phyloP scores from a whole-genome alignment of 768 basidiomycete species.

The Calocybe gangraenosa region DNA sequence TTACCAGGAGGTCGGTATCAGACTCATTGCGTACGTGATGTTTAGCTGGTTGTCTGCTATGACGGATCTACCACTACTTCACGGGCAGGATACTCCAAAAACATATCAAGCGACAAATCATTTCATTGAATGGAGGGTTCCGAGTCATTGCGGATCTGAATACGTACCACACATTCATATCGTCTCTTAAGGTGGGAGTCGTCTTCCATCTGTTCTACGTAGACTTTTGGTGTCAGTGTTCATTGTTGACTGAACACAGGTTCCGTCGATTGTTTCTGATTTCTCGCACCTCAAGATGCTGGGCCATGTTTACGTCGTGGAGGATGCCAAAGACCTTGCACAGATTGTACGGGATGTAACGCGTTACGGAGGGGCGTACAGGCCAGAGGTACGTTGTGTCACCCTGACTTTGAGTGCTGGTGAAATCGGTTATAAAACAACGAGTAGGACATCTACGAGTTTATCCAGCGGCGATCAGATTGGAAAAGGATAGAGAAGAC shows the following conservation, averaged over 20 bases:
- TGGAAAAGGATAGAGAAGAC: constrained; percentile 99
- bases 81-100: constrained; percentile 85
- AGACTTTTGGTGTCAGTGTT: too few species aligned
- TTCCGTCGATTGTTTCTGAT: constrained; percentile 78
- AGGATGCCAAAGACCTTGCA: constrained; percentile 80
- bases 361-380: too few species aligned
- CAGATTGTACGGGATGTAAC: too few species aligned
- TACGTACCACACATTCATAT: constrained; percentile 85
- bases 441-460: constrained; percentile 85
- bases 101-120: constrained; percentile 96
- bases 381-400: too few species aligned
- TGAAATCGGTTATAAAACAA: not conserved
- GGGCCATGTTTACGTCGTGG: constrained; percentile 93
- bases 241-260: too few species aligned
- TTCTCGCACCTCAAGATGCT: constrained; percentile 97
- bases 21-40: constrained; percentile 68
- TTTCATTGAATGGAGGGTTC: constrained; percentile 90
- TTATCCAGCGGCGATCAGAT: constrained; percentile 89
- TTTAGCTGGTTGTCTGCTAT: not conserved
- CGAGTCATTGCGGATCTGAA: constrained; percentile 96
- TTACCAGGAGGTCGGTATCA: constrained; percentile 95
- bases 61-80: not conserved
- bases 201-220: too few species aligned
- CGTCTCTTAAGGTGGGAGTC: too few species aligned
- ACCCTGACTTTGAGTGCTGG: constrained; percentile 9